Evolutionary conservation across 2,329 filamentous ascomycete species (phyloP).

Genomic region (Pyrenochaeta sp.): DNA sequence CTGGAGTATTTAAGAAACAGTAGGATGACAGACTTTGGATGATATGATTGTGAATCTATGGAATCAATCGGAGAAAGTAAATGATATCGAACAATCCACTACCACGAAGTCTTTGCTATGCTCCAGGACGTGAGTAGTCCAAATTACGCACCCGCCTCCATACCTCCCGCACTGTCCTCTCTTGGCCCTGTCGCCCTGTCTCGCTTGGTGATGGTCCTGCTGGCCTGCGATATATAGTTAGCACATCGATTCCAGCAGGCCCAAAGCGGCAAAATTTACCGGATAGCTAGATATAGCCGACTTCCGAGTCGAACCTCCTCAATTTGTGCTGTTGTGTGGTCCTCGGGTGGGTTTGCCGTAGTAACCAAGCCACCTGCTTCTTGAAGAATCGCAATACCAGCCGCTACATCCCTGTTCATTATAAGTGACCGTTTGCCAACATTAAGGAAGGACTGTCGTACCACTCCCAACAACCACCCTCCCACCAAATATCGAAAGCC

Average conservation of each 20-base stretch:
- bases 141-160: constrained; percentile 74
- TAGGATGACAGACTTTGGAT: too few relatives aligned
- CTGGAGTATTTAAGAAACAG: too few relatives aligned
- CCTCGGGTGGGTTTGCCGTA: constrained; percentile 73
- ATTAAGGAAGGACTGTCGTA: constrained; percentile 34
- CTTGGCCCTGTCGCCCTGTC: constrained; percentile 72
- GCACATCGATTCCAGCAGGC: not conserved
- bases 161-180: constrained; percentile 74
- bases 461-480: constrained; percentile 84
- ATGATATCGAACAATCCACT: too few relatives aligned
- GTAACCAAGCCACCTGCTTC: constrained; percentile 80
- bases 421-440: constrained; percentile 14
- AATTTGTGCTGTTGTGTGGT: constrained; percentile 65
- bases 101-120: constrained; percentile 18
- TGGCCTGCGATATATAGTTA: constrained; percentile 56
- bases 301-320: constrained; percentile 70
- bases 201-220: constrained; percentile 69
- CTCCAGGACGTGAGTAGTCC: constrained; percentile 73
- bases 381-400: constrained; percentile 74
- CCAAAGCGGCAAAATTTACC: constrained; percentile 51
- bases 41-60: too few relatives aligned
- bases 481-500: constrained; percentile 83
- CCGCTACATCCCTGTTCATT: constrained; percentile 72
- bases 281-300: constrained; percentile 74
- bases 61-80: too few relatives aligned